Conservation (phyloP, 2,329 filamentous ascomycete species). For the Fusarium cicatricum region DNA sequence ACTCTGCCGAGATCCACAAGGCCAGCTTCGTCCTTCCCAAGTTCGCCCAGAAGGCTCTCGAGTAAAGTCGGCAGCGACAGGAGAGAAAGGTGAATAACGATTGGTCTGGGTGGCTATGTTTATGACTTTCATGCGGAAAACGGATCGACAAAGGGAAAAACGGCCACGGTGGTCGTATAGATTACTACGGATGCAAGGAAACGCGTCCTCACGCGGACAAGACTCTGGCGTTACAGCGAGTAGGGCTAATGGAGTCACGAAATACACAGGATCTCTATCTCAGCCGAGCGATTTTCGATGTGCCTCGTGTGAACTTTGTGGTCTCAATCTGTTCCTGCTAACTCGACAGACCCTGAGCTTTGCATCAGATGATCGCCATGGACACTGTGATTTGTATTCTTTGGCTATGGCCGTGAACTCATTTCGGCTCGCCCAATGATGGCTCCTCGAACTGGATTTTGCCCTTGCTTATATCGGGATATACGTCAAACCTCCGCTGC, state of each 20-base stretch:
- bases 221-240: slow-evolving; percentile 26
- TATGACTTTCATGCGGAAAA: slow-evolving; percentile 37
- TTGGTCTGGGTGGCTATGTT: slow-evolving; percentile 24
- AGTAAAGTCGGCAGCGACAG: slow-evolving; percentile 51
- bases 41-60: slow-evolving; percentile 83
- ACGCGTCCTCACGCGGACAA: slow-evolving; percentile 19
- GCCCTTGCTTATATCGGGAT: slow-evolving; percentile 83
- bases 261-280: slow-evolving; percentile 26
- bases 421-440: slow-evolving; percentile 20
- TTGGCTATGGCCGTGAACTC: not conserved
- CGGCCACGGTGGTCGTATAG: slow-evolving; percentile 34
- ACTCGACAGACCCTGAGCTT: not conserved
- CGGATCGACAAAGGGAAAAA: slow-evolving; percentile 16
- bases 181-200: slow-evolving; percentile 18
- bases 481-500: slow-evolving; percentile 94
- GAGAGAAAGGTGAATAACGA: not conserved
- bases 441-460: slow-evolving; percentile 51
- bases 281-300: not conserved
- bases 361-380: not conserved
- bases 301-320: not conserved
- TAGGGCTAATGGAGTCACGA: slow-evolving; percentile 26
- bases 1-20: slow-evolving; percentile 96
- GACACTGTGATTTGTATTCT: not conserved
- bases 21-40: slow-evolving; percentile 92
- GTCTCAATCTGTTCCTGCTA: not conserved